Base-by-base conservation (phyloP, 306 rosid genomes). In the Casuarina equisetifolia region DNA sequence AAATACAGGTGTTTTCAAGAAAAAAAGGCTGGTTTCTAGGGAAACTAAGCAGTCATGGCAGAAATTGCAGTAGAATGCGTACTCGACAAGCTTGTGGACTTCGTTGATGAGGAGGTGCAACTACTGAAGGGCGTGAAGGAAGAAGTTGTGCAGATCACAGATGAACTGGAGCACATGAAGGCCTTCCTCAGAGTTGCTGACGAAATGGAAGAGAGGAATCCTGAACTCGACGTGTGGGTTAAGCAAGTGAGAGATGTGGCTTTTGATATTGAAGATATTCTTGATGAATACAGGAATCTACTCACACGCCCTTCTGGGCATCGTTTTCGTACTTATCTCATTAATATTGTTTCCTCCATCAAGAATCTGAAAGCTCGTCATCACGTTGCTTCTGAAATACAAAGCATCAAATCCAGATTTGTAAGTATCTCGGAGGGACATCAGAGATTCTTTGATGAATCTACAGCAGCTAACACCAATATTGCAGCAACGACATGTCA, bases 11-110 rank as follows among this genome's bases (percentile, higher is more conserved):
- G 9, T 25, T 2, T 10, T 9, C 1, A 7, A 9, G 52, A 16
- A 48, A 49, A 35, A 48, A 13, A 44, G 35, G 12, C 5, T 10
- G 25, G 11, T 49, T 35, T 1, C 11, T 15, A 15, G 1, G 46
- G 38, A 63, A 63, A 69, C 35, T 70, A 19, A 36, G 36, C 67
- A 53, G 66, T 40, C 35, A 86, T 90, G 96, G 89, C 89, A 63
- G 96, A 91, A 78, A 85, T 85, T 84, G 72, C 85, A 15, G 84
- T 91, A 13, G n/a, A 64, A 2, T 85, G 80, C 68, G 64, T 87
- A 32, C 63, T 88, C 53, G 82, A 84, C 62, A 88, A 85, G 72
- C 74, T 88, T 13, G 49, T 57, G 17, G 7, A 53, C 4, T 61
- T 89, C 4, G 81, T 86, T 7, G 71, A 79, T 77, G 81, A 77